phyloP scores from a whole-genome alignment of 208 protist genomes.

The Acanthamoeba castellanii region DNA sequence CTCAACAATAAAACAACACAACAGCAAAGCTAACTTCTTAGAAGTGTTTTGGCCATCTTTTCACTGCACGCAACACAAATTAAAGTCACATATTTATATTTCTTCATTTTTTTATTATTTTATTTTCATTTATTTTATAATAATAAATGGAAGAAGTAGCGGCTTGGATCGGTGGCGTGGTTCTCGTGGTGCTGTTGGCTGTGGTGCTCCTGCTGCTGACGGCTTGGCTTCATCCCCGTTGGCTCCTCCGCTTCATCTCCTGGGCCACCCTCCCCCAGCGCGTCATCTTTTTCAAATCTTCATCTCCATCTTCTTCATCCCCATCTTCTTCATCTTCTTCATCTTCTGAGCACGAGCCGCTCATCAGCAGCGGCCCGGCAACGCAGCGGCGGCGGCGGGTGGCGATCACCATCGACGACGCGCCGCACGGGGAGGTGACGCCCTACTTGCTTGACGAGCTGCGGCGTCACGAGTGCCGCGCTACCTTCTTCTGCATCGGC shows the following conservation, averaged over 20 bases:
- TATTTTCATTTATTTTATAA: background rate
- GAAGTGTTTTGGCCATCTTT: too few relatives aligned
- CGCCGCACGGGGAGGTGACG: constrained; percentile 11
- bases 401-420: constrained; percentile 13
- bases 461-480: background rate
- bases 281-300: background rate
- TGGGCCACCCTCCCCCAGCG: background rate
- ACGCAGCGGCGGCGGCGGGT: background rate
- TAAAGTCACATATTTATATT: too few relatives aligned
- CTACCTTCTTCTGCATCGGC: constrained; percentile 39
- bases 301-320: background rate
- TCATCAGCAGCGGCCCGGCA: background rate
- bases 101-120: background rate
- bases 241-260: background rate
- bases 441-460: background rate
- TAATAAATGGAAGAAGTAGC: background rate
- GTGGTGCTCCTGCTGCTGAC: background rate
- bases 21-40: too few relatives aligned
- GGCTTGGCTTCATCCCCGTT: background rate
- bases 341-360: background rate
- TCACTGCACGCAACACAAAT: too few relatives aligned
- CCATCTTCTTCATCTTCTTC: background rate
- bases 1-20: too few relatives aligned
- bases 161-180: background rate
- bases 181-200: background rate